Conservation (phyloP, 208 protist genomes). For the Blechomonas ayalai region DNA sequence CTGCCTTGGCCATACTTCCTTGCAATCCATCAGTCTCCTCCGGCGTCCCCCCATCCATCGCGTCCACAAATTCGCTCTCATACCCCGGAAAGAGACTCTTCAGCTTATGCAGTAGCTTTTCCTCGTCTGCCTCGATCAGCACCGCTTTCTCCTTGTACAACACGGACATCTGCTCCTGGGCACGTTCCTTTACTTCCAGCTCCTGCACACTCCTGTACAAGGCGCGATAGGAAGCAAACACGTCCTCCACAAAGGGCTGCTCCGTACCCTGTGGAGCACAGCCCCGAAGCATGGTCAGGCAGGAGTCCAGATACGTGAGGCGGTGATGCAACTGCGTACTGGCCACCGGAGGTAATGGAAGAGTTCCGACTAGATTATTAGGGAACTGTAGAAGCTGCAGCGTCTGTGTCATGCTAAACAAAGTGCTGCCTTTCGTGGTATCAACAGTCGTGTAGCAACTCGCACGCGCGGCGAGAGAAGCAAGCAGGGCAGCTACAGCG, state of each 20-base stretch:
- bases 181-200: constrained; percentile 70
- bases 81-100: constrained; percentile 92
- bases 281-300: constrained; percentile 45
- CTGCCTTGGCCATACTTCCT: constrained; percentile 19
- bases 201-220: constrained; percentile 63
- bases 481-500: constrained; percentile 64
- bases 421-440: constrained; percentile 1
- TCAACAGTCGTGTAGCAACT: constrained; percentile 15
- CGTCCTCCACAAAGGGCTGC: constrained; percentile 44
- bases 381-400: constrained; percentile 67
- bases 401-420: constrained; percentile 39
- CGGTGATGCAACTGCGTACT: constrained; percentile 35
- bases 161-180: constrained; percentile 75
- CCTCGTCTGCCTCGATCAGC: constrained; percentile 90
- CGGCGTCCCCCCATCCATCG: constrained; percentile 9
- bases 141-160: constrained; percentile 89
- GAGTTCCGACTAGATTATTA: constrained; percentile 8
- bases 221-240: constrained; percentile 59
- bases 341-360: constrained; percentile 19
- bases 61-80: constrained; percentile 77
- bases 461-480: constrained; percentile 49
- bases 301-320: constrained; percentile 72
- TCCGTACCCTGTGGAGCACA: constrained; percentile 35
- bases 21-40: constrained; percentile 22
- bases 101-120: constrained; percentile 79